Evolutionary conservation across 345 rosid genomes (phyloP), one percentile per base, ranked within the genome.

Genomic region (Tarenaya hassleriana): DNA sequence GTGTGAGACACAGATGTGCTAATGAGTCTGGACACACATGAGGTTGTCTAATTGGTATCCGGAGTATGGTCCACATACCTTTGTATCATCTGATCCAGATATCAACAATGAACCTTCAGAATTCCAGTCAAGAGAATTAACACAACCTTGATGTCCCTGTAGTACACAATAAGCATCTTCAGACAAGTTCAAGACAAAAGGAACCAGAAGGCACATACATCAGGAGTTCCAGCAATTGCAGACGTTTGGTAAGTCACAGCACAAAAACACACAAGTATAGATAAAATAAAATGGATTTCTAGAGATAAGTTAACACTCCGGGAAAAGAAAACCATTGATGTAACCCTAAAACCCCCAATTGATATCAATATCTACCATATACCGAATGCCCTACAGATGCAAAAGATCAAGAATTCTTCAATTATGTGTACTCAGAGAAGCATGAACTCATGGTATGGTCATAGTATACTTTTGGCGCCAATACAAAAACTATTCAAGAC

Each of bases 91-190:
- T 59, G 96, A 92, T 68, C 96, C 96, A 69, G 98, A 92, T 58
- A 92, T 53, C 80, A 92, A 70, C 16, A 88, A 79, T 5, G 96
- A 88, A 8, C 98, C 98, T 19, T 39, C 68, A 48, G 96, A 79
- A 69, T 92, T 92, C 98, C 98, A 92, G 24, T 96, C 64, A 41
- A 92, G 54, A 4, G 90, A 47, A 73, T 92, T 92, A 49, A 92
- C 98, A 76, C 98, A 92, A 34, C 98, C 94, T 67, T 70, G 73
- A 73, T 88, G 98, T 49, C 96, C 96, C 95, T 92, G 65, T 33
- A 14, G 58, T 33, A 52, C 47, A 55, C 61, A 55, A 14, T 0
- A 16, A 18, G 52, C 9, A 41, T 2, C 12, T 33, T 50, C 5
- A 24, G 29, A n/a, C 29, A 24, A 24, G 29, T 24, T 2, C 5